Evolutionary conservation across 1,284 basidiomycete genomes (phyloP).

Genomic region (Trichosporon sp.): DNA sequence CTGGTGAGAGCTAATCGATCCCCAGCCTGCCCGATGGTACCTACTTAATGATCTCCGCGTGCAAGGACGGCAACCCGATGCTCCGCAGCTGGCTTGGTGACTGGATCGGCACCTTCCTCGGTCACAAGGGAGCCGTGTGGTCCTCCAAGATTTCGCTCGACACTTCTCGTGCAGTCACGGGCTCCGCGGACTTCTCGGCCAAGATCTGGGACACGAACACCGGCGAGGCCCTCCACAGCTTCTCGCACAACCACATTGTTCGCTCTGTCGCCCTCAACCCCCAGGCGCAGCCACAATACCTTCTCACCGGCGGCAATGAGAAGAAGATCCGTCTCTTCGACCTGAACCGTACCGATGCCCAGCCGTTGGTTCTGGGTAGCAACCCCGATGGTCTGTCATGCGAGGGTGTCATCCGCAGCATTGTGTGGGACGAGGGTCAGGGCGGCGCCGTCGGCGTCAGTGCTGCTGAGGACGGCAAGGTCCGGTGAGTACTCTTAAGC

Average conservation of each 20-base stretch:
- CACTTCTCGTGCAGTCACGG: constrained; percentile 80
- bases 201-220: constrained; percentile 98
- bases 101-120: constrained; percentile 97
- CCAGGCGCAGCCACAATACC: constrained; percentile 45
- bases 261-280: constrained; percentile 76
- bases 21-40: constrained; percentile 63
- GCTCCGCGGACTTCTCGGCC: constrained; percentile 95
- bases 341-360: constrained; percentile 71
- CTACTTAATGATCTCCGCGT: constrained; percentile 84
- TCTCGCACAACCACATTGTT: constrained; percentile 97
- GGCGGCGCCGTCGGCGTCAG: constrained; percentile 74
- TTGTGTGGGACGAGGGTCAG: constrained; percentile 74
- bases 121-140: constrained; percentile 98
- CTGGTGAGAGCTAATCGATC: constrained; percentile 26
- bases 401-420: constrained; percentile 84
- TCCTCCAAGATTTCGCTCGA: constrained; percentile 87
- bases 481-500: constrained; percentile 65
- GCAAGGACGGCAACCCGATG: constrained; percentile 97
- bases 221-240: constrained; percentile 80
- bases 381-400: constrained; percentile 58
- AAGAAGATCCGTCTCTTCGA: constrained; percentile 97
- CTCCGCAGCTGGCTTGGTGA: constrained; percentile 94
- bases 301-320: constrained; percentile 74
- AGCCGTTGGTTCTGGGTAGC: constrained; percentile 71
- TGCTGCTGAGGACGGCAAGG: constrained; percentile 83